Evolutionary conservation across 768 basidiomycete species (phyloP).

Genomic region (Boletales sp.): DNA sequence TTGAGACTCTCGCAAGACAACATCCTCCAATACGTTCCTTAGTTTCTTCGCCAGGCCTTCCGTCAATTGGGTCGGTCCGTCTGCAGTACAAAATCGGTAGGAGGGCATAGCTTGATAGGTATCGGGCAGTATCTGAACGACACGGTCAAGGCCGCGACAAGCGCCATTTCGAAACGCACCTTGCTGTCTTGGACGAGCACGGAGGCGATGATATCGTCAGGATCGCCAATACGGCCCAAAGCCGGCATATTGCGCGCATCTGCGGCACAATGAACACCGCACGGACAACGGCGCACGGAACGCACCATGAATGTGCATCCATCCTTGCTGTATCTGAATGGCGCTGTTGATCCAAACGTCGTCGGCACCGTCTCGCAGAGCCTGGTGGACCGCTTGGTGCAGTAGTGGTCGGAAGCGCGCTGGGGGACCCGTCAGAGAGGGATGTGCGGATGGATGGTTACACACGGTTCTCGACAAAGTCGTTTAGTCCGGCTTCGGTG

Average conservation of each 20-base stretch:
- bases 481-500: constrained; percentile 50
- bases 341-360: constrained; percentile 65
- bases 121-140: constrained; percentile 53
- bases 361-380: constrained; percentile 55
- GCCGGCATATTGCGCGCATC: constrained; percentile 75
- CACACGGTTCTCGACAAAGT: constrained; percentile 73
- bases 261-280: constrained; percentile 20
- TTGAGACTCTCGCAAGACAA: constrained; percentile 29
- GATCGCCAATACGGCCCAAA: constrained; percentile 71
- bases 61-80: constrained; percentile 67
- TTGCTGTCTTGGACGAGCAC: constrained; percentile 70
- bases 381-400: constrained; percentile 55
- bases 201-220: constrained; percentile 78
- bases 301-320: constrained; percentile 80
- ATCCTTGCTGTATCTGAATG: constrained; percentile 64
- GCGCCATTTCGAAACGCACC: constrained; percentile 32
- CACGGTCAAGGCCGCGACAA: not conserved
- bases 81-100: constrained; percentile 74
- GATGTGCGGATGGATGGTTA: not conserved
- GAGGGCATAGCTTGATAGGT: constrained; percentile 85
- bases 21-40: constrained; percentile 33
- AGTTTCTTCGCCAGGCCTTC: constrained; percentile 58
- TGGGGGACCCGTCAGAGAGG: constrained; percentile 22
- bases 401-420: constrained; percentile 58
- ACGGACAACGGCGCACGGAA: not conserved